A percentile compares a stretch with the other conserved stretches of the same genome.
Conservation (phyloP, 345 rosid genomes). For the Camelina hispida region DNA sequence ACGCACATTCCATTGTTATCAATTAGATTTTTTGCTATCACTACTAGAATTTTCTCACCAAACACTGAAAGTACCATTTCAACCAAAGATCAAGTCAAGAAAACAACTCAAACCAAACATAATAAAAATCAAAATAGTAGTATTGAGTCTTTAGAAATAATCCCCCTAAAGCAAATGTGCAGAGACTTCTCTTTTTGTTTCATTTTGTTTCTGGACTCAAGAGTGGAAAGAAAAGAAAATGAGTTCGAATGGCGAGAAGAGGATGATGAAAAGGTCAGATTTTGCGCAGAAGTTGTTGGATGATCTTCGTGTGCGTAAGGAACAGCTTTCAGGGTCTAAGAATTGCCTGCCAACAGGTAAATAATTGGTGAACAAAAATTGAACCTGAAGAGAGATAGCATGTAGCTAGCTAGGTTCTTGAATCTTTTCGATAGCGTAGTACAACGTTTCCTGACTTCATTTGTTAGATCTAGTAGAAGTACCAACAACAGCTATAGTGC, state of each 20-base stretch:
- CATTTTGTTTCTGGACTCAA: constrained; percentile 10
- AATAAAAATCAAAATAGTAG: background rate
- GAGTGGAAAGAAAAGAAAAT: constrained; percentile 22
- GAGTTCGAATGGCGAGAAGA: constrained; percentile 32
- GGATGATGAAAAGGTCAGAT: constrained; percentile 82
- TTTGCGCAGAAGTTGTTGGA: constrained; percentile 93
- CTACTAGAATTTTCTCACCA: constrained; percentile 56
- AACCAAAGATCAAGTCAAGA: constrained; percentile 52
- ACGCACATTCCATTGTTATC: constrained; percentile 40
- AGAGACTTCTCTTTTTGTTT: constrained; percentile 18
- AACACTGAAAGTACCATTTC: constrained; percentile 74
- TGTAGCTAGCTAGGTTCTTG: background rate
- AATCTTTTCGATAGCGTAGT: background rate
- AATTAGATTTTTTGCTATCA: constrained; percentile 40
- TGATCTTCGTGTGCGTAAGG: constrained; percentile 84
- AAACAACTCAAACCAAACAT: constrained; percentile 36
- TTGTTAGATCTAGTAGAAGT: constrained; percentile 2
- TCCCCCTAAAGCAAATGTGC: constrained; percentile 23
- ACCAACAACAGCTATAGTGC: background rate
- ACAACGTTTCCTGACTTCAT: background rate
- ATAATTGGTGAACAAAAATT: constrained; percentile 21
- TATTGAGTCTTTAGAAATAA: constrained; percentile 29
- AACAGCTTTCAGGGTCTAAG: constrained; percentile 66
- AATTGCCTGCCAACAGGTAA: constrained; percentile 52
- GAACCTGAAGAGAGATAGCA: background rate